A percentile compares a stretch with the other conserved stretches of the same genome.
These are phyloP conservation scores for Sphaerulina vaccinii DNA, from an alignment of 2,329 filamentous ascomycete species.

Conservation along the genomic window DNA sequence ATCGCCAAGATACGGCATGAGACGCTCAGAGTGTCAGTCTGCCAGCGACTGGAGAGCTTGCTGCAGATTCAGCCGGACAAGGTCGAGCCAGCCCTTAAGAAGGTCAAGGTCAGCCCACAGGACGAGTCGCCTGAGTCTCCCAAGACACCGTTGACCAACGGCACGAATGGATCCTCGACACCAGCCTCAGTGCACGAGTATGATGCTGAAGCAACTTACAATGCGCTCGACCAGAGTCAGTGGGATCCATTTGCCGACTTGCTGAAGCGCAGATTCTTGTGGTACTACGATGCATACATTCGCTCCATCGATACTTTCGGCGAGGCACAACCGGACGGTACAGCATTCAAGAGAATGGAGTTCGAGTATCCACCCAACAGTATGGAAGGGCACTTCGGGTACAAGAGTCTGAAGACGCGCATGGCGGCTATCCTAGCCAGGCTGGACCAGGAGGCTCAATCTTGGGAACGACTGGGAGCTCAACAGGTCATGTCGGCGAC, in stretches of 20 bases:
- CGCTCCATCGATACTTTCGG: slow-evolving; percentile 64
- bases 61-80: slow-evolving; percentile 58
- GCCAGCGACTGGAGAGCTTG: slow-evolving; percentile 79
- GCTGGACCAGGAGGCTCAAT: slow-evolving; percentile 68
- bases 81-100: slow-evolving; percentile 20
- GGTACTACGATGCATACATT: slow-evolving; percentile 92
- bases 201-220: slow-evolving; percentile 39
- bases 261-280: slow-evolving; percentile 86
- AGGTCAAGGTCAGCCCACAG: slow-evolving; percentile 19
- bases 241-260: slow-evolving; percentile 90
- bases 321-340: slow-evolving; percentile 57
- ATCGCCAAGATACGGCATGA: slow-evolving; percentile 78
- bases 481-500: slow-evolving; percentile 48
- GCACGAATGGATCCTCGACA: slow-evolving; percentile 20
- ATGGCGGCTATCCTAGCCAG: slow-evolving; percentile 66
- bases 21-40: slow-evolving; percentile 78
- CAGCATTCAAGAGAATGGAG: slow-evolving; percentile 74
- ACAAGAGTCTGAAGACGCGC: slow-evolving; percentile 68
- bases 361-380: slow-evolving; percentile 76
- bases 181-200: slow-evolving; percentile 39
- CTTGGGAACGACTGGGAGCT: slow-evolving; percentile 71
- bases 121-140: slow-evolving; percentile 12
- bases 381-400: slow-evolving; percentile 87
- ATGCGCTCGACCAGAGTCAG: slow-evolving; percentile 42
- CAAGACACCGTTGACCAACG: slow-evolving; percentile 13